Percentiles rank a stretch among this genome's conserved stretches.
Conservation (phyloP, 768 basidiomycete species). For the Tricholoma saponaceum region DNA sequence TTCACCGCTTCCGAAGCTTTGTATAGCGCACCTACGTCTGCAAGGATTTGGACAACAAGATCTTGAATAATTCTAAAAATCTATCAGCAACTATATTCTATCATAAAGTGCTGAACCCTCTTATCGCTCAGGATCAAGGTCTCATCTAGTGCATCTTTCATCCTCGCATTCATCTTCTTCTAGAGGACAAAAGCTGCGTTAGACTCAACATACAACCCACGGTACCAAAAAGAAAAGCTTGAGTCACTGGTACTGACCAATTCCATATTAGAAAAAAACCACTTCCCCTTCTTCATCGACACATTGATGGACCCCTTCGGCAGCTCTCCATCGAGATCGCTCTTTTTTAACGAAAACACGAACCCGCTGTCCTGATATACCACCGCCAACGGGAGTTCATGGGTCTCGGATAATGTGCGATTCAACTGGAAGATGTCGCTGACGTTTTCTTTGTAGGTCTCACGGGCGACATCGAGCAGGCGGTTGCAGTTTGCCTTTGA, state of each 20-base stretch:
- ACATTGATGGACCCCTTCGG: slow-evolving; percentile 73
- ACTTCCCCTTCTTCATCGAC: slow-evolving; percentile 61
- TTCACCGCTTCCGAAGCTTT: slow-evolving; percentile 86
- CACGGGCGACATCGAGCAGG: slow-evolving; percentile 90
- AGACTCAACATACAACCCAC: background rate
- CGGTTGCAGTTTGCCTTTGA: slow-evolving; percentile 70
- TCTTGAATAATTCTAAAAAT: slow-evolving; percentile 69
- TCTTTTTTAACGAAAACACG: slow-evolving; percentile 66
- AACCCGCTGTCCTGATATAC: slow-evolving; percentile 75
- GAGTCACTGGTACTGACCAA: slow-evolving; percentile 46
- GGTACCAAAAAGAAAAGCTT: background rate
- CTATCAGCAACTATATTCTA: background rate
- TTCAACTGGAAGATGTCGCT: slow-evolving; percentile 78
- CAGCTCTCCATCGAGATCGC: slow-evolving; percentile 57
- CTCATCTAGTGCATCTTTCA: slow-evolving; percentile 91
- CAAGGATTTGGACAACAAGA: slow-evolving; percentile 65
- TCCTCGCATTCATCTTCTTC: slow-evolving; percentile 86
- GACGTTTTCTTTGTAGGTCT: slow-evolving; percentile 92
- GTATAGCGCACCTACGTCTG: slow-evolving; percentile 77
- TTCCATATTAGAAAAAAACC: slow-evolving; percentile 76
- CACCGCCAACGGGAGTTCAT: slow-evolving; percentile 61
- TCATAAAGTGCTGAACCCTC: slow-evolving; percentile 20
- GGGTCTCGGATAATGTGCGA: slow-evolving; percentile 51
- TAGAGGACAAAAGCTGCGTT: slow-evolving; percentile 22
- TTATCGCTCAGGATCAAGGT: slow-evolving; percentile 81